A percentile compares a stretch with the other conserved stretches of the same genome.
Evolutionary conservation across 371 early-diverging fungal genomes (phyloP).

Genomic region (Nematocida sp.): DNA sequence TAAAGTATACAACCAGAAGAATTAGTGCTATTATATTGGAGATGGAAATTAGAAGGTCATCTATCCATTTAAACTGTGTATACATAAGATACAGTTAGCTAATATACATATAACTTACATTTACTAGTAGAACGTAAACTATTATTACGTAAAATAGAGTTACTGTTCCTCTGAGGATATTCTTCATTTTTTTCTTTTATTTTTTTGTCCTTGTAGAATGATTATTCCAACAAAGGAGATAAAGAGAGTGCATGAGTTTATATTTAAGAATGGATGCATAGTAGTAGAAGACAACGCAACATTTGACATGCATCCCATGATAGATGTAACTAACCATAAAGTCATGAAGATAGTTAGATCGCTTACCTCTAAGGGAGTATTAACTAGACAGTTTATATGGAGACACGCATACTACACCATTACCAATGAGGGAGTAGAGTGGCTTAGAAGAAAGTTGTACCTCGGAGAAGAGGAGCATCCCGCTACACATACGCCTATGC

Average conservation of each 20-base stretch:
- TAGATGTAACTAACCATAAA: conserved; percentile 79
- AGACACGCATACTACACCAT: conserved; percentile 96
- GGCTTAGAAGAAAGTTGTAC: conserved; percentile 57
- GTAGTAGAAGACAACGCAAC: conserved; percentile 49
- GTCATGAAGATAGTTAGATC: conserved; percentile 96
- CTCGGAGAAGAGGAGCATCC: conserved; percentile 54
- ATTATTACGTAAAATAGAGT: neutral
- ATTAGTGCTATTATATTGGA: neutral
- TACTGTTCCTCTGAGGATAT: neutral
- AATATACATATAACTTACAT: neutral
- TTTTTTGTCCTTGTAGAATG: conserved; percentile 52
- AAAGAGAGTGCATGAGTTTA: conserved; percentile 46
- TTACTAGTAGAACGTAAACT: neutral
- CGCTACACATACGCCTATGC: conserved; percentile 3
- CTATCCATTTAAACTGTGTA: neutral
- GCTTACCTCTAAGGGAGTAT: conserved; percentile 82
- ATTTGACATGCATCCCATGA: conserved; percentile 42
- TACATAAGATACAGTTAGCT: neutral
- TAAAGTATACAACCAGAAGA: conserved; percentile 1
- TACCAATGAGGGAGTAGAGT: conserved; percentile 60
- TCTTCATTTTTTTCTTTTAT: conserved; percentile 41
- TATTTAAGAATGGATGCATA: conserved; percentile 45
- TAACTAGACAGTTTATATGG: conserved; percentile 94
- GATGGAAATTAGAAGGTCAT: neutral
- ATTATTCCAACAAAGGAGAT: conserved; percentile 53